These are phyloP conservation scores for Marsdenia floribunda DNA, from an alignment of 257 asterid species.

Conservation along the genomic window DNA sequence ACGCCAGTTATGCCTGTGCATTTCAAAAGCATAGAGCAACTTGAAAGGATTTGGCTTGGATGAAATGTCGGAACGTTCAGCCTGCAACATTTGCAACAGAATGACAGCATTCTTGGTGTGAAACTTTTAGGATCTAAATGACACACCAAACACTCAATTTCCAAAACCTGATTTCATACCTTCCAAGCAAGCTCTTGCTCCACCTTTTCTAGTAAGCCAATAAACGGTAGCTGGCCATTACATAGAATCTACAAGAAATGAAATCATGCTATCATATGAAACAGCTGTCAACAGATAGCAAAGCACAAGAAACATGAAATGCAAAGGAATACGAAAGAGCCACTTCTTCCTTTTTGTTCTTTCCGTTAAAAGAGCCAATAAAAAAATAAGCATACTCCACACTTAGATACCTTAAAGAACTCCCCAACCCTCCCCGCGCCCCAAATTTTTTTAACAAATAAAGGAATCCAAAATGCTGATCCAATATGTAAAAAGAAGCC, in stretches of 20 bases:
- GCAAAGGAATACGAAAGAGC: neutral
- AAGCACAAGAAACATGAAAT: neutral
- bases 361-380: neutral
- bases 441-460: no score
- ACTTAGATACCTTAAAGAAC: neutral
- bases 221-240: constrained; percentile 87
- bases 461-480: neutral
- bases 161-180: constrained; percentile 41
- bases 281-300: neutral
- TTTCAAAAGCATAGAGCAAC: constrained; percentile 85
- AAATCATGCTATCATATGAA: neutral
- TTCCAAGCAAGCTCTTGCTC: constrained; percentile 95
- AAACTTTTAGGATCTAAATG: constrained; percentile 11
- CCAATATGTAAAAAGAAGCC: neutral
- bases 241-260: constrained; percentile 68
- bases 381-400: neutral
- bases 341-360: no score
- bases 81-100: constrained; percentile 44
- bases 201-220: constrained; percentile 83
- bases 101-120: constrained; percentile 16
- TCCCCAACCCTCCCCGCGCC: neutral
- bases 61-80: constrained; percentile 82
- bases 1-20: constrained; percentile 92
- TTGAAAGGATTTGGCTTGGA: constrained; percentile 82
- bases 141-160: neutral